Percentiles rank a stretch among this genome's conserved stretches.
Evolutionary conservation across 225 moss, liverwort and hornwort species (phyloP).

Genomic region (Bryoerythrophyllum caledonicum): DNA sequence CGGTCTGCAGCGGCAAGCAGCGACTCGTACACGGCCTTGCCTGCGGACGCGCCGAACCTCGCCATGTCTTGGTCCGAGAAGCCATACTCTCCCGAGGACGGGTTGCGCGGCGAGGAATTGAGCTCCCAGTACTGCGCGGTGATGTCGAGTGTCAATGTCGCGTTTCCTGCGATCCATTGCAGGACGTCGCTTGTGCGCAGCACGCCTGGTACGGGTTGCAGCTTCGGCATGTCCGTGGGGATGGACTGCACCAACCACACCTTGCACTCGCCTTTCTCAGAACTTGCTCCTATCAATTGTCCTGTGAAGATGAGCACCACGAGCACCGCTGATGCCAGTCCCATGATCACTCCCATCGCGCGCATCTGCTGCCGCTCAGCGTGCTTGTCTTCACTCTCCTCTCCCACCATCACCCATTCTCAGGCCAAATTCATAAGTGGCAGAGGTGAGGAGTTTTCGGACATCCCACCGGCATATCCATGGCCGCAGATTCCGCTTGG

Average conservation of each 20-base stretch:
- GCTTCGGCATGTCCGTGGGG: slow-evolving; percentile 66
- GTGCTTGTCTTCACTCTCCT: not conserved
- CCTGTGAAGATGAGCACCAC: not conserved
- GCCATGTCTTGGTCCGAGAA: slow-evolving; percentile 50
- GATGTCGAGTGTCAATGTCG: slow-evolving; percentile 52
- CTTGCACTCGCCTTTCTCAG: slow-evolving; percentile 36
- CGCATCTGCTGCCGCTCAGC: not conserved
- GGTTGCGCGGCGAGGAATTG: slow-evolving; percentile 34
- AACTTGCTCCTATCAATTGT: not conserved
- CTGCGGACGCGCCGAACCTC: slow-evolving; percentile 54
- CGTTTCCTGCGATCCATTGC: slow-evolving; percentile 64
- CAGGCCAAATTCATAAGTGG: not conserved
- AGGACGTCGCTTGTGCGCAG: slow-evolving; percentile 57
- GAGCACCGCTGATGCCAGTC: slow-evolving; percentile 3
- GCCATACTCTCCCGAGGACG: slow-evolving; percentile 53
- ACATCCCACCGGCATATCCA: not conserved
- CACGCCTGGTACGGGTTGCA: slow-evolving; percentile 51
- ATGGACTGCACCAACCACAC: slow-evolving; percentile 68
- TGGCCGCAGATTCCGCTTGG: not conserved
- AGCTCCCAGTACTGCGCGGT: slow-evolving; percentile 69
- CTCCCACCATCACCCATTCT: slow-evolving; percentile 1
- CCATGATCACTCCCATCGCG: slow-evolving; percentile 12
- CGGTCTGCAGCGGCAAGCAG: slow-evolving; percentile 53
- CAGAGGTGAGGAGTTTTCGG: not conserved
- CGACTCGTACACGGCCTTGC: slow-evolving; percentile 49